Evolutionary conservation across 192 early-diverging fungal species (phyloP).

Genomic region (Pilobolus umbonatus): DNA sequence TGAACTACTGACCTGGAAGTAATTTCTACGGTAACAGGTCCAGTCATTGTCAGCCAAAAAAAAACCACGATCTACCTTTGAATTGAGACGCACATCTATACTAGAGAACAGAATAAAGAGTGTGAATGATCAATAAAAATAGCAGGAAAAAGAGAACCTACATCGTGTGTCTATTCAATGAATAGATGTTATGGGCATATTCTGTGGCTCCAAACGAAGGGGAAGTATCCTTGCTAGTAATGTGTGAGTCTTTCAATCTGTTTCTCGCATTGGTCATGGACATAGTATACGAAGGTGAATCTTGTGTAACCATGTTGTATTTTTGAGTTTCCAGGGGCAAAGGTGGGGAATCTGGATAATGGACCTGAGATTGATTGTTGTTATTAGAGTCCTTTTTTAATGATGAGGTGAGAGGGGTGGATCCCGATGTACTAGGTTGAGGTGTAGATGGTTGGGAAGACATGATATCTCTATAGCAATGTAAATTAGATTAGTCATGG

Average conservation of each 20-base stretch:
- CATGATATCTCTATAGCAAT: background rate
- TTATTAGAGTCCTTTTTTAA: background rate
- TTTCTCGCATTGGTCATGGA: background rate
- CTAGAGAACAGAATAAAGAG: conserved; percentile 20
- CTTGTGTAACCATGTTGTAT: conserved; percentile 10
- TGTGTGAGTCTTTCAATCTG: conserved; percentile 8
- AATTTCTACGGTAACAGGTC: conserved; percentile 86
- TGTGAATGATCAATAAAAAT: background rate
- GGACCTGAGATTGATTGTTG: background rate
- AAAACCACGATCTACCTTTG: conserved; percentile 77
- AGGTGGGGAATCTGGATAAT: background rate
- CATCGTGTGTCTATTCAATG: conserved; percentile 13
- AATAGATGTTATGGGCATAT: conserved; percentile 9
- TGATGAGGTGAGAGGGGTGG: background rate
- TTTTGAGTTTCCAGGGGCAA: conserved; percentile 16
- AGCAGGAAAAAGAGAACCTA: background rate
- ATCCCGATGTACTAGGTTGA: conserved; percentile 1
- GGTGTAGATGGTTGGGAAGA: conserved; percentile 15
- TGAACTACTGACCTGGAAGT: conserved; percentile 66
- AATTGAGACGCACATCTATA: conserved; percentile 47
- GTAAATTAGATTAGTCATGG: background rate
- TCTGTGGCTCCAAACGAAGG: conserved; percentile 15
- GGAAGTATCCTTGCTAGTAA: background rate
- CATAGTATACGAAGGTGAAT: background rate
- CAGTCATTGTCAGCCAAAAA: conserved; percentile 71